Evolutionary conservation across 2,329 filamentous ascomycete genomes (phyloP).

Genomic region (Aspergillus uvarum): DNA sequence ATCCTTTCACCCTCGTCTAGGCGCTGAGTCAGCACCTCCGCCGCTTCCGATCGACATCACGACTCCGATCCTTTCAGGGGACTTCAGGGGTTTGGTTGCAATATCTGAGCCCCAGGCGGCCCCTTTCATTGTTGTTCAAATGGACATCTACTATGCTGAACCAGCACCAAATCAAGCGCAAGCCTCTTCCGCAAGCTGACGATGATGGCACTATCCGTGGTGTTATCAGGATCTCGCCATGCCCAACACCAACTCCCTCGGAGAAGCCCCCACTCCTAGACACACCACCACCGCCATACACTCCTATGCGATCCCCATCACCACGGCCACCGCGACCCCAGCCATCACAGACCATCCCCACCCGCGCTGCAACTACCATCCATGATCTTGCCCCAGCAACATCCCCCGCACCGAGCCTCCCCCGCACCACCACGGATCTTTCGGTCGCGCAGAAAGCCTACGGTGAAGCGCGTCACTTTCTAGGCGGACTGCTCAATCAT

Average conservation of each 20-base stretch:
- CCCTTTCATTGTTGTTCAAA: background rate
- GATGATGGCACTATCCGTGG: background rate
- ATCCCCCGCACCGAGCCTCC: background rate
- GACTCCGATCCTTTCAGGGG: background rate
- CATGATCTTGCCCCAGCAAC: background rate
- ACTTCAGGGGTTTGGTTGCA: background rate
- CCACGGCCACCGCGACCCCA: background rate
- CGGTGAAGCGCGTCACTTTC: constrained; percentile 62
- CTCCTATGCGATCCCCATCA: background rate
- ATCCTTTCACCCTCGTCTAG: background rate
- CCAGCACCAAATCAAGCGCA: background rate
- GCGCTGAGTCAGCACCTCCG: background rate
- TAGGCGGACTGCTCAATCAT: constrained; percentile 63
- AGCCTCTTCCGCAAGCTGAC: background rate
- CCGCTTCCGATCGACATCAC: constrained; percentile 1
- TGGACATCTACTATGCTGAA: background rate
- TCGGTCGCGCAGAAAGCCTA: constrained; percentile 36
- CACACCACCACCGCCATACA: background rate
- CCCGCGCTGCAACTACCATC: background rate
- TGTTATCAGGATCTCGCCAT: background rate
- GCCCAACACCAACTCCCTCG: background rate
- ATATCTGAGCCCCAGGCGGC: background rate
- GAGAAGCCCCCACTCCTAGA: background rate
- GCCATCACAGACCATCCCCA: background rate
- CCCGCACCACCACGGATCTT: constrained; percentile 4